Conservation (phyloP, 2,329 filamentous ascomycete genomes). For the Fonsecaea pugnacius region DNA sequence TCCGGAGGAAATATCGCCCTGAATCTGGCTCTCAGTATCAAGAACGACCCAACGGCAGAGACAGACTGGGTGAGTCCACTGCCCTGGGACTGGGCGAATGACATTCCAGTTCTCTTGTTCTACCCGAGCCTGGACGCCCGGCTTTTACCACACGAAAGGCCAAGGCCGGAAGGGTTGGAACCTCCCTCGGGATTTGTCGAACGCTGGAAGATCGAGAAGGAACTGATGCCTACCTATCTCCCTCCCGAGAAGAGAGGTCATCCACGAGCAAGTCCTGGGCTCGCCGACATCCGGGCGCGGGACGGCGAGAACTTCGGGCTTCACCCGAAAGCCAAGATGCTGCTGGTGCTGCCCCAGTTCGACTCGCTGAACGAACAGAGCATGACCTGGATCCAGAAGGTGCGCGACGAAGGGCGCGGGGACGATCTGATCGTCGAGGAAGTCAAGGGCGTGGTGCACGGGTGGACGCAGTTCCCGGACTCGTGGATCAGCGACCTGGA, state of each 20-base stretch:
- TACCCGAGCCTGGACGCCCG: slow-evolving; percentile 37
- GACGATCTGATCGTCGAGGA: slow-evolving; percentile 33
- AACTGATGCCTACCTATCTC: slow-evolving; percentile 38
- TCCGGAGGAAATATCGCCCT: slow-evolving; percentile 55
- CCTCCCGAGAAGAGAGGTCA: slow-evolving; percentile 25
- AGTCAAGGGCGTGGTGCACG: slow-evolving; percentile 35
- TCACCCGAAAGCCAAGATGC: slow-evolving; percentile 34
- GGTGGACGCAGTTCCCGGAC: slow-evolving; percentile 39
- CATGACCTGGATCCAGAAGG: slow-evolving; percentile 35
- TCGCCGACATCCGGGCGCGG: slow-evolving; percentile 28
- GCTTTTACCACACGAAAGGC: slow-evolving; percentile 34
- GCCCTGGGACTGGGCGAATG: slow-evolving; percentile 27
- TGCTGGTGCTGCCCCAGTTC: slow-evolving; percentile 36
- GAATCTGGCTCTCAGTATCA: slow-evolving; percentile 34
- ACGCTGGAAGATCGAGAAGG: slow-evolving; percentile 32
- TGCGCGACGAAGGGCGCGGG: slow-evolving; percentile 31
- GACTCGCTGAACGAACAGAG: slow-evolving; percentile 35
- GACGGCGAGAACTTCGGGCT: slow-evolving; percentile 24
- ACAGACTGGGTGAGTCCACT: slow-evolving; percentile 31
- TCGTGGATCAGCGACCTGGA: slow-evolving; percentile 33
- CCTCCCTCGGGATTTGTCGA: slow-evolving; percentile 32
- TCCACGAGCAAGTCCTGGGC: slow-evolving; percentile 35
- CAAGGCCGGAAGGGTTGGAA: slow-evolving; percentile 32
- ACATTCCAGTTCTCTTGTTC: slow-evolving; percentile 36
- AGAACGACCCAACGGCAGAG: slow-evolving; percentile 29